Base-by-base conservation (phyloP, 2,329 filamentous ascomycete species). In the Helicocarpus griseus region DNA sequence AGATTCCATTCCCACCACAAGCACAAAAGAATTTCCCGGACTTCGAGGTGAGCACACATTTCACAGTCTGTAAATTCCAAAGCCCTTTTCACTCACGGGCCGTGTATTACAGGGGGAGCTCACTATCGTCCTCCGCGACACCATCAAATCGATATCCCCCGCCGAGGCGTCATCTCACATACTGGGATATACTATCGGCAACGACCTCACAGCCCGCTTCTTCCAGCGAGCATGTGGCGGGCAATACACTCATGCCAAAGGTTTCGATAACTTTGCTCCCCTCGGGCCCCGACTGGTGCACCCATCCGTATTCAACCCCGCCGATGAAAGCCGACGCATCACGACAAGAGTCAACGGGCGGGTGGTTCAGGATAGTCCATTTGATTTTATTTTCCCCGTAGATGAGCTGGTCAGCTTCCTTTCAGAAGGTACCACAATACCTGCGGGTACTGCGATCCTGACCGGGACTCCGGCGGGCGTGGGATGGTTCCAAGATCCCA, bases 381-480 rank as follows among this genome's bases (percentile, higher is more conserved):
- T 35, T 28, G 77, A 80, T 35, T 64, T 80, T 22, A 79, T 81
- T 52, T 80, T 80, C 60, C 70, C 63, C 21, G 70, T 82, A 9
- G 68, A 73, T 1, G 64, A 73, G 52, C 65, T 68, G 33, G 58
- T 76, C 49, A 66, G 60, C 54, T 69, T 67, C 54, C 58, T 70
- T 24, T 67, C 64, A 1, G 69, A 70, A 53, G 70, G 70, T 5
- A 73, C 68, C 5, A 73, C 70, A 2, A 57, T 73, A 5, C 64
- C 65, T 1, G 63, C 67, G 2, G 71, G 71, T 8, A 73, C 71
- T 0, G 63, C 73, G 39, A 72, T 73, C 46, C 54, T 73, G 24
- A 73, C 71, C 0, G 71, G 71, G 4, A 73, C 71, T 1, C 71
- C 71, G 0, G 67, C 69, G 2, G 70, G 70, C 2, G 68, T 73